Conservation (phyloP, 305 asterid species). For the Fraxinus latifolia region DNA sequence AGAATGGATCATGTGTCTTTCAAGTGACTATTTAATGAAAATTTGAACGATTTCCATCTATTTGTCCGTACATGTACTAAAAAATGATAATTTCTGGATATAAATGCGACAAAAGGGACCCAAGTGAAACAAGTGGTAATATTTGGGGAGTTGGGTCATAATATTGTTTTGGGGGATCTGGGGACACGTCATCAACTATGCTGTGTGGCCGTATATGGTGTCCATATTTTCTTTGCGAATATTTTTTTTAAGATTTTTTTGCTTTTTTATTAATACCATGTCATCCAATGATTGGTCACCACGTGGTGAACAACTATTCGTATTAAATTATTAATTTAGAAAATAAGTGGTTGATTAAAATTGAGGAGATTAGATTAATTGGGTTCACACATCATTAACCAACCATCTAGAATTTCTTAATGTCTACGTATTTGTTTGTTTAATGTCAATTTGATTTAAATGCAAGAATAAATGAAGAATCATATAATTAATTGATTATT, state of each 20-base stretch:
- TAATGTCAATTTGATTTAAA: background rate
- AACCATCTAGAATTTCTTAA: background rate
- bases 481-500: background rate
- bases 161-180: background rate
- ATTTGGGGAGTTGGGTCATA: background rate
- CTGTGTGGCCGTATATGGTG: constrained; percentile 29
- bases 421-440: background rate
- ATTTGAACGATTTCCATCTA: background rate
- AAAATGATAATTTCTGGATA: background rate
- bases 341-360: background rate
- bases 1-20: background rate
- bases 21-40: background rate
- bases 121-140: background rate
- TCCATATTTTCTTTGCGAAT: constrained; percentile 8
- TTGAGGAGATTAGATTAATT: background rate
- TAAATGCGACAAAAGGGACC: background rate
- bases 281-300: constrained; percentile 9
- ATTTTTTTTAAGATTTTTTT: background rate
- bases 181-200: constrained; percentile 34
- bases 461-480: constrained; percentile 21
- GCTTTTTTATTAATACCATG: background rate
- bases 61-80: background rate
- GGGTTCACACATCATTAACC: background rate
- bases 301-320: background rate
- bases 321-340: background rate